Conservation (phyloP, 306 rosid genomes). For the Carpinus viminea region DNA sequence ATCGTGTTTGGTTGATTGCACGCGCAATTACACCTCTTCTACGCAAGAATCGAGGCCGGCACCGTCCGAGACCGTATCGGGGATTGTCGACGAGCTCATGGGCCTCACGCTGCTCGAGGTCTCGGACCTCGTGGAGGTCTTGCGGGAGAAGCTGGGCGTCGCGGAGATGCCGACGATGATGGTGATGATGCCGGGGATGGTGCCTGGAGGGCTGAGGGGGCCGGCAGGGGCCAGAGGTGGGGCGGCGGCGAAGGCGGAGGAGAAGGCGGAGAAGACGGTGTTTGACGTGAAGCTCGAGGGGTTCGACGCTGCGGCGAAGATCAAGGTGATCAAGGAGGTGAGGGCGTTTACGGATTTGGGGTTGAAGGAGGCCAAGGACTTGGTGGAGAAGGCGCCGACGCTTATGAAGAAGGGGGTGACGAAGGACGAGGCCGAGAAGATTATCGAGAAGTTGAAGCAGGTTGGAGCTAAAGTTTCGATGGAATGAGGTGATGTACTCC, state of each 20-base stretch:
- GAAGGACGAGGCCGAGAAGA: slow-evolving; percentile 80
- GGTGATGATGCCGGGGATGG: slow-evolving; percentile 91
- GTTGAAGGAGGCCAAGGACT: slow-evolving; percentile 95
- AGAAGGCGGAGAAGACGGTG: slow-evolving; percentile 75
- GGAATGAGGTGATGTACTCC: slow-evolving; percentile 66
- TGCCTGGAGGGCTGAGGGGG: slow-evolving; percentile 61
- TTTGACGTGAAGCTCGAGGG: slow-evolving; percentile 86
- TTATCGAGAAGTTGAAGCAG: slow-evolving; percentile 82
- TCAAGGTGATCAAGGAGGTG: slow-evolving; percentile 91
- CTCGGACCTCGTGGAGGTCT: slow-evolving; percentile 71
- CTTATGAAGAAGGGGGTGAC: slow-evolving; percentile 90
- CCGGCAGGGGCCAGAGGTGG: slow-evolving; percentile 44
- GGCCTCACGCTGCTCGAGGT: slow-evolving; percentile 70
- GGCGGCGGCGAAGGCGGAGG: slow-evolving; percentile 45
- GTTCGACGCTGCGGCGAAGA: slow-evolving; percentile 77
- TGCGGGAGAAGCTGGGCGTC: slow-evolving; percentile 65
- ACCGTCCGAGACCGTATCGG: slow-evolving; percentile 44
- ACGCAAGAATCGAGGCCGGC: slow-evolving; percentile 43
- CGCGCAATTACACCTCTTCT: slow-evolving; percentile 39
- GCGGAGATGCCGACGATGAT: slow-evolving; percentile 79
- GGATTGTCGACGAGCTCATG: slow-evolving; percentile 66
- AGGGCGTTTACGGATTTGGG: slow-evolving; percentile 86
- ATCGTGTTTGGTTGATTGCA: background rate
- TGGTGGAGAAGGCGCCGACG: slow-evolving; percentile 88
- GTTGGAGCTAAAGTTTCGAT: slow-evolving; percentile 83